Evolutionary conservation across 1,139 yeast genomes (phyloP), one percentile per base, ranked within the genome.

Genomic region (Meyerozyma sp.): DNA sequence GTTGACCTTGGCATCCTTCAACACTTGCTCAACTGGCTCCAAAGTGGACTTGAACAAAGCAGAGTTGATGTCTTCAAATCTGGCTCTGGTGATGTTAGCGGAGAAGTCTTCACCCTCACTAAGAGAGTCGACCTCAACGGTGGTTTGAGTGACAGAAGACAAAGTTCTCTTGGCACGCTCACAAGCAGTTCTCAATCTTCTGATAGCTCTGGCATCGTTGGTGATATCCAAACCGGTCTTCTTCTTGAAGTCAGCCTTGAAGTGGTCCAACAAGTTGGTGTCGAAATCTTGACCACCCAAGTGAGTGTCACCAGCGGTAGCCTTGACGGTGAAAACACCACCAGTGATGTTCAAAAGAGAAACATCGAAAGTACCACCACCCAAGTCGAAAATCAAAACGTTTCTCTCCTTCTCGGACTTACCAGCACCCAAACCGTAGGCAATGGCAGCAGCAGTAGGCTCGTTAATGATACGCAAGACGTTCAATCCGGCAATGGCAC

Each of bases 231-330:
- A 77, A 79, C 93, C 91, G 70, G 94, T 85, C 85, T 91, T 91
- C 83, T 89, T 87, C 82, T 89, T 84, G 93, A 91, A 91, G 69
- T 91, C 97, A 65, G 82, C 81, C 75, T 84, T 83, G 84, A 91
- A 91, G 81, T 81, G 89, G 73, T 87, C 93, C 69, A 91, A 86
- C 68, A 91, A 82, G 82, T 90, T 87, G 83, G 91, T 84, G 75
- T 90, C 97, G 77, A 91, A 91, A 81, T 91, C 98, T 81, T 91
- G 96, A 85, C 98, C 98, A 84, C 98, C 98, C 81, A 91, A 85
- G 78, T 91, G 98, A 65, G 98, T 93, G 79, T 93, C 97, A 89
- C 98, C 98, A 70, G 98, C 96, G 64, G 98, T 93, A 64, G 98
- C 94, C 84, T 91, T 91, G 68, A 93, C 98, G 68, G 95, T 91